Evolutionary conservation across 768 basidiomycete genomes (phyloP), one percentile per base, ranked within the genome.

Genomic region (Psilocybe sp.): DNA sequence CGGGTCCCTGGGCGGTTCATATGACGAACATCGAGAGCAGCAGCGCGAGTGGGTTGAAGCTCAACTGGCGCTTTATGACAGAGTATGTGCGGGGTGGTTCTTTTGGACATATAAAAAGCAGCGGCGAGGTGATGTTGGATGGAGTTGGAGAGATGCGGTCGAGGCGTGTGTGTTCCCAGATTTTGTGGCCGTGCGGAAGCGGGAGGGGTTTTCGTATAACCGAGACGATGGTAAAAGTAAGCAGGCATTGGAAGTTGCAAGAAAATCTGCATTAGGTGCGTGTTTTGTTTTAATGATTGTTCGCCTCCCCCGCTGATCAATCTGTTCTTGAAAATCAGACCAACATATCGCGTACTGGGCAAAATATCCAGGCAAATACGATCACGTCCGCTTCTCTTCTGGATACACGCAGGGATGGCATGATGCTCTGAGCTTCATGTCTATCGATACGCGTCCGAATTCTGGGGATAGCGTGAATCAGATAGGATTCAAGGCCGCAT

Each of bases 81-180:
- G 66, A 40, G 56, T 67, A 33, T 85, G 87, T 51, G 81, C 78
- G 0, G 91, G 91, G 4, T 87, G 80, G 78, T 92, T 84, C 69
- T 92, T 87, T 62, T 91, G 91, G 91, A 90, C 87, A 34, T 86
- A 82, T 61, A 90, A 84, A 72, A 89, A 91, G 64, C 76, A 82
- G 44, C 61, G 68, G 4, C 64, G 62, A 3, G 82, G 83, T 47
- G 90, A 92, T 67, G 75, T 69, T 4, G 89, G 89, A 1, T 92
- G 90, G 91, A 80, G 80, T 23, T 78, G 86, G 34, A 71, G 75
- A 50, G 84, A 90, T 63, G 84, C 86, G 0, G 76, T 80, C 1
- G 72, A 71, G 19, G 75, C 73, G 2, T 84, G 83, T 6, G 79
- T 87, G 4, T 78, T 90, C 57, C 89, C 87, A 0, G 15, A 59